phyloP scores from a whole-genome alignment of 345 rosid species.

The Camelina sativa region DNA sequence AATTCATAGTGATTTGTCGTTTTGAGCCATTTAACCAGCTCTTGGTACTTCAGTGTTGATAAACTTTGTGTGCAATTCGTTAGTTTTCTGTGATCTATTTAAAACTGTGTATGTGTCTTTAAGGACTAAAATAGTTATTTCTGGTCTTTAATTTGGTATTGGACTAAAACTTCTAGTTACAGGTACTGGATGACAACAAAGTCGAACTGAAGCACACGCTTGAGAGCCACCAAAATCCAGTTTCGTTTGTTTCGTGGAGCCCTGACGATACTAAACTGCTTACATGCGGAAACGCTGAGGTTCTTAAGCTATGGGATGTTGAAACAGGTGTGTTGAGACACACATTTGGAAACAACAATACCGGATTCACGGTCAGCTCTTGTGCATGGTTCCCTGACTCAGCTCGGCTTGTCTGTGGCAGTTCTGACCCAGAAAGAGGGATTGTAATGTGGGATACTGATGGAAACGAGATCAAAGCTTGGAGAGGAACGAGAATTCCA shows the following conservation, averaged over 20 bases:
- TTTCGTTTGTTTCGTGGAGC: conserved; percentile 90
- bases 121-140: background rate
- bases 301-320: conserved; percentile 93
- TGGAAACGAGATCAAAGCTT: conserved; percentile 83
- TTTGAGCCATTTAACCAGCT: conserved; percentile 7
- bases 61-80: background rate
- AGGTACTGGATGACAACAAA: conserved; percentile 72
- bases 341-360: conserved; percentile 80
- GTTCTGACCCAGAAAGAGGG: conserved; percentile 82
- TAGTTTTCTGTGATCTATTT: background rate
- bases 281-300: conserved; percentile 82
- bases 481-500: conserved; percentile 83
- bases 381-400: conserved; percentile 99
- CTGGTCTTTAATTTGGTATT: background rate
- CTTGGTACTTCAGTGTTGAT: conserved; percentile 4
- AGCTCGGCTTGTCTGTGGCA: conserved; percentile 80
- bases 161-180: conserved; percentile 35
- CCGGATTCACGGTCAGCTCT: conserved; percentile 78
- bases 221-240: conserved; percentile 73
- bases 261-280: conserved; percentile 80
- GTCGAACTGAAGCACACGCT: conserved; percentile 61
- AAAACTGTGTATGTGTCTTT: background rate
- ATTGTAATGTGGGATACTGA: conserved; percentile 86
- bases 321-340: conserved; percentile 83
- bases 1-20: background rate